phyloP scores from a whole-genome alignment of 371 early-diverging fungal genomes.

The Zychaea mexicana region DNA sequence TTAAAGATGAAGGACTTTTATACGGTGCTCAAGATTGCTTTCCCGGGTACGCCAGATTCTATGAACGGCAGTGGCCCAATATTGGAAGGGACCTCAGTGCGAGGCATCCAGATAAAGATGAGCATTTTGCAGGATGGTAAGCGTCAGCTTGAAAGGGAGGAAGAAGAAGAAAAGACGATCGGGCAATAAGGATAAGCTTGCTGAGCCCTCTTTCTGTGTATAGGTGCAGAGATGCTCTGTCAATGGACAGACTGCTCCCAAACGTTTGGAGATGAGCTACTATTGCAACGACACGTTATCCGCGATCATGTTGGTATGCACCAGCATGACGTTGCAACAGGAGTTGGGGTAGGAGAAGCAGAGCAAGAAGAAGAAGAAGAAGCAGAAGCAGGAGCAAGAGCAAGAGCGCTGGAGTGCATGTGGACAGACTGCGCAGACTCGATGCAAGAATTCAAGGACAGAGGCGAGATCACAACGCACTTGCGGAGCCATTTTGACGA shows the following conservation, averaged over 20 bases:
- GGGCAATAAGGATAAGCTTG: neutral
- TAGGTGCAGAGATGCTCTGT: constrained; percentile 33
- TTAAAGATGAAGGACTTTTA: constrained; percentile 47
- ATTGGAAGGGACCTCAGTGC: constrained; percentile 29
- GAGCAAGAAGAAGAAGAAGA: constrained; percentile 27
- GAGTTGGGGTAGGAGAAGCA: constrained; percentile 22
- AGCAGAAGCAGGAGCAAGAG: constrained; percentile 29
- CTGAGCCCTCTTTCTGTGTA: neutral
- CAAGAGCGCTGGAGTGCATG: constrained; percentile 11
- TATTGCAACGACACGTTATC: constrained; percentile 52
- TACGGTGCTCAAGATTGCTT: constrained; percentile 45
- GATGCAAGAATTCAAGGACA: constrained; percentile 37
- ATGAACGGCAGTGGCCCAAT: constrained; percentile 22
- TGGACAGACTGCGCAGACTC: constrained; percentile 30
- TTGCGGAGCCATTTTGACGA: constrained; percentile 40
- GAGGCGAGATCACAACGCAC: constrained; percentile 41
- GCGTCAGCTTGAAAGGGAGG: constrained; percentile 6
- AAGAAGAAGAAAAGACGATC: neutral
- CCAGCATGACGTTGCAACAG: constrained; percentile 32
- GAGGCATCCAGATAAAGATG: constrained; percentile 35
- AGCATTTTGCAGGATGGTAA: constrained; percentile 40
- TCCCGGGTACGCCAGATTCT: constrained; percentile 23
- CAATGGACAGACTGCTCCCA: constrained; percentile 56
- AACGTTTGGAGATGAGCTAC: constrained; percentile 43
- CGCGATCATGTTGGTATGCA: constrained; percentile 44